Base-by-base conservation (phyloP, 75 land plant species). In the Adiantum capillusveneris region DNA sequence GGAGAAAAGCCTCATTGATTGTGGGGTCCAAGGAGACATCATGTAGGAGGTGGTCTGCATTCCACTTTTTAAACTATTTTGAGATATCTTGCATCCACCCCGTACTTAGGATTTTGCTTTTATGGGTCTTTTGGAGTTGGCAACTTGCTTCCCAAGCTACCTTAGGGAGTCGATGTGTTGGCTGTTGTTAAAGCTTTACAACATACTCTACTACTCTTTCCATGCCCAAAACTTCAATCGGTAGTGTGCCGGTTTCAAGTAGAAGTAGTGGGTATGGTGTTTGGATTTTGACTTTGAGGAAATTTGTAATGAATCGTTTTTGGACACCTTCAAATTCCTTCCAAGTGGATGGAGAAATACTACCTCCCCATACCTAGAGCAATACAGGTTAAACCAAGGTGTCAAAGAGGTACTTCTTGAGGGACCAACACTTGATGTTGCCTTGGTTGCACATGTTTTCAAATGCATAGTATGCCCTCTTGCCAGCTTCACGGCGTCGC, bases 361-460 rank as follows among this genome's bases (percentile, higher is more conserved):
- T 48, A 48, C 51, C 20, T 5, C 51, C 51, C 51, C 51, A 48
- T 48, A 48, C 9, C 20, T 48, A 48, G 9, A 48, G 51, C 9
- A 48, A 18, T 6, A 48, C 9, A 16, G 11, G 20, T 12, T 6
- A 13, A 12, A 48, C 51, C 51, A 48, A 13, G 51, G 51, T 19
- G 20, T 48, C 11, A 48, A 48, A 48, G 20, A 48, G 51, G 20
- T 48, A 48, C 20, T 48, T 13, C 51, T 48, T 48, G 20, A 18
- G 20, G 13, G 11, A 12, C 51, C 51, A 48, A 13, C 51, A 12
- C 13, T 11, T 12, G 20, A 19, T 48, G 6, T 48, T 20, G 6
- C 51, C 20, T 9, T 11, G 6, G 18, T 48, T 48, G 20, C 51
- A 48, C 20, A 13, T 12, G 5, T 48, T 48, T 20, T 48, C 51